Conservation (phyloP, 495 filamentous ascomycete species). For the Penicillium fimorum region DNA sequence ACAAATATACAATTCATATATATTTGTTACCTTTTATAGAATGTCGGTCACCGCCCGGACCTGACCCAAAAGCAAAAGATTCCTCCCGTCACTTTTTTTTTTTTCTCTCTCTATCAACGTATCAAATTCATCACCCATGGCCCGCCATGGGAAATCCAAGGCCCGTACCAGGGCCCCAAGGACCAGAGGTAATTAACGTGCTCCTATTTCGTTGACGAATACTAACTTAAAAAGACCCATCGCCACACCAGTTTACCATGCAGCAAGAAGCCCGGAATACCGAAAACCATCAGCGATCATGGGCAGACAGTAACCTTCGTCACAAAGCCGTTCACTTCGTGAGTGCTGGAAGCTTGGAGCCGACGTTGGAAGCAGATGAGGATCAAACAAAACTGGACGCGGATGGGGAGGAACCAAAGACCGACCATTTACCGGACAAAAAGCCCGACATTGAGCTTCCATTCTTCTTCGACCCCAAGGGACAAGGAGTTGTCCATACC, state of each 20-base stretch:
- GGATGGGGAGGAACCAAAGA: slow-evolving; percentile 3
- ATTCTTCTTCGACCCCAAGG: slow-evolving; percentile 30
- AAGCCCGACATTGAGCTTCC: slow-evolving; percentile 1
- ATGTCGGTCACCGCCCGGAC: slow-evolving; percentile 9
- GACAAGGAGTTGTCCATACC: slow-evolving; percentile 15
- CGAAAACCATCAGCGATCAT: slow-evolving; percentile 51
- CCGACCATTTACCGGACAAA: slow-evolving; percentile 1
- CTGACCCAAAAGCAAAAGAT: slow-evolving; percentile 5
- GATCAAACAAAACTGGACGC: background rate
- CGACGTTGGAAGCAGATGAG: slow-evolving; percentile 8
- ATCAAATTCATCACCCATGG: slow-evolving; percentile 16
- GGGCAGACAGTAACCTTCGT: slow-evolving; percentile 40
- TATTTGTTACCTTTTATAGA: too few species aligned
- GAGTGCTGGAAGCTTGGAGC: slow-evolving; percentile 62
- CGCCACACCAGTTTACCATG: slow-evolving; percentile 53
- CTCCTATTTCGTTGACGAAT: background rate
- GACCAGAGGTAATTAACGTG: slow-evolving; percentile 4
- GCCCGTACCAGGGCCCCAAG: slow-evolving; percentile 19
- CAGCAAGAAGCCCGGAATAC: slow-evolving; percentile 78
- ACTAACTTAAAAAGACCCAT: slow-evolving; percentile 11
- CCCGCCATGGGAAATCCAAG: slow-evolving; percentile 33
- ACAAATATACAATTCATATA: too few species aligned
- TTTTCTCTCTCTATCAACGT: background rate
- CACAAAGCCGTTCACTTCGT: slow-evolving; percentile 69
- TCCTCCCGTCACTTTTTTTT: background rate